Evolutionary conservation across 2,329 filamentous ascomycete genomes (phyloP).

Genomic region (Botrytis porri): DNA sequence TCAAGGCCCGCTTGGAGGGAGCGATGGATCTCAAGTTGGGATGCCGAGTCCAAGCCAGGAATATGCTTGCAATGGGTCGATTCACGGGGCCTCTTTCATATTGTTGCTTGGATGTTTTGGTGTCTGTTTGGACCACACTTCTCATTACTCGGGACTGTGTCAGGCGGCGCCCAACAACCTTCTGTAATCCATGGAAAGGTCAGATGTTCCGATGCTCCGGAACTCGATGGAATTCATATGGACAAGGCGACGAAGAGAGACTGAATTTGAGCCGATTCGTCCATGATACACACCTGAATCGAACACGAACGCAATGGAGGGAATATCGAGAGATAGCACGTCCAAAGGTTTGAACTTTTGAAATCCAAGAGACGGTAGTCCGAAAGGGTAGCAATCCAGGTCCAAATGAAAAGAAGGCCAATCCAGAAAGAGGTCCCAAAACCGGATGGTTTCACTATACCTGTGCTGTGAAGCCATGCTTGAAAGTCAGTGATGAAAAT

Average conservation of each 20-base stretch:
- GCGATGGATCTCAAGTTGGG: neutral
- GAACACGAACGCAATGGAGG: neutral
- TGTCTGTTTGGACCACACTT: neutral
- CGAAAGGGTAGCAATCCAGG: constrained; percentile 10
- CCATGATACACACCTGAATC: constrained; percentile 18
- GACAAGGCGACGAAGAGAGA: neutral
- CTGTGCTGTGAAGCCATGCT: constrained; percentile 15
- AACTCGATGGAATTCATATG: neutral
- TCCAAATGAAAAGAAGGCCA: constrained; percentile 10
- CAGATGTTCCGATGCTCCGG: neutral
- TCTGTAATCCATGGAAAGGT: neutral
- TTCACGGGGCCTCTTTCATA: neutral
- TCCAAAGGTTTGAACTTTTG: constrained; percentile 2
- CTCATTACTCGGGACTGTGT: neutral
- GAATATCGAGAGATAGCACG: neutral
- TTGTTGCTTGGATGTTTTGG: neutral
- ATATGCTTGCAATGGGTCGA: neutral
- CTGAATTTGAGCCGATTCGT: neutral
- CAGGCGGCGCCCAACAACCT: neutral
- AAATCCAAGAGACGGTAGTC: constrained; percentile 6
- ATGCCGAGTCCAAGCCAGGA: neutral
- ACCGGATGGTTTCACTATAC: constrained; percentile 19
- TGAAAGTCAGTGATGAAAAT: constrained; percentile 17
- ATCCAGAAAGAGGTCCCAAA: constrained; percentile 13
- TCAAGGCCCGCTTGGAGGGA: neutral